phyloP scores from a whole-genome alignment of 1,139 yeast genomes.

The Suhomyces chickasaworum region DNA sequence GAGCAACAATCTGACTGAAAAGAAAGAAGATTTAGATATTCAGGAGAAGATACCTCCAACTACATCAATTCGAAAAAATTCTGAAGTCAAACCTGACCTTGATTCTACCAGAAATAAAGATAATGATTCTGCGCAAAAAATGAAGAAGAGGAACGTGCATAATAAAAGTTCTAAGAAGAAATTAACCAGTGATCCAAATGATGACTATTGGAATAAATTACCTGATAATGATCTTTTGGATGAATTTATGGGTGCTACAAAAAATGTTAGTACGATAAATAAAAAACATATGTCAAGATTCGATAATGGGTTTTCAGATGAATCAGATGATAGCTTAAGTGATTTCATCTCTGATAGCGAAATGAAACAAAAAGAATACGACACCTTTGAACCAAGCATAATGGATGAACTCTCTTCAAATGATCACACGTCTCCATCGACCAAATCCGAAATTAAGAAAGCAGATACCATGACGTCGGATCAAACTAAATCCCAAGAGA shows the following conservation, averaged over 20 bases:
- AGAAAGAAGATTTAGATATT: no score
- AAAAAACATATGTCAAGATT: background rate
- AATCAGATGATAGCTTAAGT: background rate
- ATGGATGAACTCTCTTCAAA: background rate
- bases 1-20: no score
- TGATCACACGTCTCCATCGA: background rate
- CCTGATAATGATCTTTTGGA: slow-evolving; percentile 29
- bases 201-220: slow-evolving; percentile 28
- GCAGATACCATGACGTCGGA: no score
- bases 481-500: background rate
- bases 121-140: background rate
- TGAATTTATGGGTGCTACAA: slow-evolving; percentile 24
- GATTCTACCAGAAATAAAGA: background rate
- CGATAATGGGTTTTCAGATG: background rate
- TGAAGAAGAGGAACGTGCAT: background rate
- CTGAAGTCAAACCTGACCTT: background rate
- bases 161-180: background rate
- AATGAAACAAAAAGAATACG: background rate
- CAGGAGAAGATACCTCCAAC: no score
- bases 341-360: background rate
- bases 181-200: slow-evolving; percentile 22
- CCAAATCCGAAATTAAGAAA: background rate
- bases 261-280: background rate
- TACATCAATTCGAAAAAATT: no score
- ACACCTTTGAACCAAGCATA: background rate